phyloP scores from a whole-genome alignment of 441 rosid species.

The Erodium moschatum region DNA sequence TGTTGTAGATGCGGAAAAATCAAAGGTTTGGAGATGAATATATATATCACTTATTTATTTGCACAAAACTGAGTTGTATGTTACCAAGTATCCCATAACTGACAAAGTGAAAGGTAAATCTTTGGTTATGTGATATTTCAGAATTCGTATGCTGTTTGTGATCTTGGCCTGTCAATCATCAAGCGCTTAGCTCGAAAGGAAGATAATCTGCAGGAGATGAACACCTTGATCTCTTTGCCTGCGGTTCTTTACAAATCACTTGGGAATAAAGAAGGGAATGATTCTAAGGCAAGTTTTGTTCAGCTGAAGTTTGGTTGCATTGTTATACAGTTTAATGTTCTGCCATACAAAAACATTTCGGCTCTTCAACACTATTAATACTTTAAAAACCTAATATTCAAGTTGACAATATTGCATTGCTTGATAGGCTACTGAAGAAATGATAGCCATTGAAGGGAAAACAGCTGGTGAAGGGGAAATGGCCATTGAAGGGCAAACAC shows the following conservation, averaged over 20 bases:
- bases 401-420: not conserved
- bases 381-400: not conserved
- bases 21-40: constrained; percentile 53
- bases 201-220: constrained; percentile 33
- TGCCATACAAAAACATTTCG: constrained; percentile 5
- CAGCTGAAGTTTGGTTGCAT: constrained; percentile 2
- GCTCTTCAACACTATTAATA: not conserved
- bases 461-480: too few relatives aligned
- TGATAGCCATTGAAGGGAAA: not conserved
- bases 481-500: too few relatives aligned
- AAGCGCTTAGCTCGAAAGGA: constrained; percentile 53
- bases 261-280: constrained; percentile 53
- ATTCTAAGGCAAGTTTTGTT: constrained; percentile 43
- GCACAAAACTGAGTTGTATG: not conserved
- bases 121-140: constrained; percentile 32
- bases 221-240: constrained; percentile 51
- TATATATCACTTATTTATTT: constrained; percentile 10
- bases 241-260: constrained; percentile 48
- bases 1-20: constrained; percentile 52
- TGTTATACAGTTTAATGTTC: not conserved
- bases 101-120: not conserved
- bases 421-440: constrained; percentile 12
- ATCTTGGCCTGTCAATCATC: constrained; percentile 69
- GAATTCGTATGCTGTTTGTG: constrained; percentile 91
- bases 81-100: too few relatives aligned